phyloP scores from a whole-genome alignment of 2,329 filamentous ascomycete genomes.

The Botrytis sinoallii region DNA sequence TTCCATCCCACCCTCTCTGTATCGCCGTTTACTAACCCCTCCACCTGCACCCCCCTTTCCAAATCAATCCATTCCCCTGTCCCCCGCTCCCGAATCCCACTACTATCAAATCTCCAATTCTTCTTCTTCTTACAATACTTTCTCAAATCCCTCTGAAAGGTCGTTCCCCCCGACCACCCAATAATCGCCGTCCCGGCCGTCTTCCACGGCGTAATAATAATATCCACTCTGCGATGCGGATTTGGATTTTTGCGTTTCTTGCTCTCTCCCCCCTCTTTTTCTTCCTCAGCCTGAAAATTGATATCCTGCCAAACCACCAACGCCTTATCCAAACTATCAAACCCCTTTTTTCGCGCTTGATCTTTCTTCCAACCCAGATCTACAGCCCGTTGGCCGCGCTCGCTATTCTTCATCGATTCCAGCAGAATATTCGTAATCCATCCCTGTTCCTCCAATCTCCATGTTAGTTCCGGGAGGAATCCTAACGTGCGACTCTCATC shows the following conservation, averaged over 20 bases:
- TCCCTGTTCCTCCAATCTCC: constrained; percentile 62
- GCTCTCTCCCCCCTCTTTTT: neutral
- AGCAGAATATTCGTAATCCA: constrained; percentile 81
- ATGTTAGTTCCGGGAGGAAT: constrained; percentile 71
- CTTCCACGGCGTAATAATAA: constrained; percentile 85
- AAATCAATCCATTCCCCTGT: constrained; percentile 56
- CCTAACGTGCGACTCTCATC: constrained; percentile 64
- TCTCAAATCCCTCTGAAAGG: constrained; percentile 83
- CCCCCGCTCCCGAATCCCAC: constrained; percentile 79
- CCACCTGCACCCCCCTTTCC: constrained; percentile 52
- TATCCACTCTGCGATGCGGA: constrained; percentile 82
- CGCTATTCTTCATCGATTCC: constrained; percentile 65
- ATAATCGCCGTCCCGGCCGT: constrained; percentile 84
- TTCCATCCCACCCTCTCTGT: constrained; percentile 39
- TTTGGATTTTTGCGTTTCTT: constrained; percentile 59
- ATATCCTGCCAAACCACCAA: constrained; percentile 89
- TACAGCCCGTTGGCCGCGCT: constrained; percentile 64
- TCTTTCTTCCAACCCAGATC: neutral
- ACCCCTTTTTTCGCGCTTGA: constrained; percentile 44
- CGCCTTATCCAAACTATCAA: constrained; percentile 88
- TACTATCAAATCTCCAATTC: constrained; percentile 85
- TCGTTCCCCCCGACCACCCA: constrained; percentile 86
- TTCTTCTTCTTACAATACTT: constrained; percentile 72
- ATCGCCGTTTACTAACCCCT: neutral
- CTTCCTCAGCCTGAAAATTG: constrained; percentile 34